Evolutionary conservation across 768 basidiomycete species (phyloP).

Genomic region (Cystofilobasidium capitatum): DNA sequence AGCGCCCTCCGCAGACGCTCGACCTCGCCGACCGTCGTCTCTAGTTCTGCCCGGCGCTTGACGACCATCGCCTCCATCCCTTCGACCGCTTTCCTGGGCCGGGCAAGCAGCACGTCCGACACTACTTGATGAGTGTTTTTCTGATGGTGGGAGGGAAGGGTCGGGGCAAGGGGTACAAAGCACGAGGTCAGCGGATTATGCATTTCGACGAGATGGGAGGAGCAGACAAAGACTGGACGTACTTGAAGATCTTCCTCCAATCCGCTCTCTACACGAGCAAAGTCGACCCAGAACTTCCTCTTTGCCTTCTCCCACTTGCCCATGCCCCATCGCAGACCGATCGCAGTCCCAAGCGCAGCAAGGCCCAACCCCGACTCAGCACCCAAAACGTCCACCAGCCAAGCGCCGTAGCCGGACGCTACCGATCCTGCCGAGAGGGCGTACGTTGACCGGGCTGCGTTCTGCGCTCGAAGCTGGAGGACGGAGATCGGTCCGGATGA

Average conservation of each 20-base stretch:
- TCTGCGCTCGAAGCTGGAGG: background rate
- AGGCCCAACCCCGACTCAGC: background rate
- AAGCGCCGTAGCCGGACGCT: background rate
- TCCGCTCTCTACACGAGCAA: conserved; percentile 53
- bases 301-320: conserved; percentile 62
- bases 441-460: background rate
- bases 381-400: background rate
- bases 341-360: conserved; percentile 42
- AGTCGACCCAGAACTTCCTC: conserved; percentile 59
- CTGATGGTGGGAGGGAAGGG: background rate
- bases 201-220: background rate
- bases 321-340: conserved; percentile 54
- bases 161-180: background rate
- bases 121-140: conserved; percentile 1
- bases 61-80: conserved; percentile 9
- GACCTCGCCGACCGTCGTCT: background rate
- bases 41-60: conserved; percentile 1
- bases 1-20: background rate
- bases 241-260: conserved; percentile 59
- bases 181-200: too few species aligned
- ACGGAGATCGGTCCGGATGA: background rate
- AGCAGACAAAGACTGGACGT: conserved; percentile 26
- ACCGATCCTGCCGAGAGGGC: background rate
- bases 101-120: background rate
- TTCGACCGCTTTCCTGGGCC: background rate